Percentiles rank a stretch among this genome's conserved stretches.
Evolutionary conservation across 345 rosid genomes (phyloP).

Genomic region (Populus simonii): DNA sequence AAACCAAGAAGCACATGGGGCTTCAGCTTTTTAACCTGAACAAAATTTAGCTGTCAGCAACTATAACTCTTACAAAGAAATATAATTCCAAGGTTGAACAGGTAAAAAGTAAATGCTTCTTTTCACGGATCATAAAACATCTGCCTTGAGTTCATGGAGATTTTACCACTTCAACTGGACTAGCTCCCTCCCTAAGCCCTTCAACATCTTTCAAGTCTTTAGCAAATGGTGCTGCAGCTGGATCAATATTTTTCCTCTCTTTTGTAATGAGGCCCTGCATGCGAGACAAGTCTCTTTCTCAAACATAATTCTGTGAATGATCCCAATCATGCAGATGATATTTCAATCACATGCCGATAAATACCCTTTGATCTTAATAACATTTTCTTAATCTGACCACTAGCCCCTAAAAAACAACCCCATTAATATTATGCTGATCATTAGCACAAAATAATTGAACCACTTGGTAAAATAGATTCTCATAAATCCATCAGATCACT

Average conservation of each 20-base stretch:
- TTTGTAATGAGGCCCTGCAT: constrained; percentile 89
- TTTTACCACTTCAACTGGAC: constrained; percentile 83
- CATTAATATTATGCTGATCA: neutral
- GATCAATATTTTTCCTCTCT: constrained; percentile 82
- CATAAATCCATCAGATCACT: neutral
- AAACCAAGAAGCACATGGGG: constrained; percentile 98
- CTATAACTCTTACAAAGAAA: constrained; percentile 6
- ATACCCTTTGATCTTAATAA: neutral
- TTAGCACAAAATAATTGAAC: neutral
- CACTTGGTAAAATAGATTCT: neutral
- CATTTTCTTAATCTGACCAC: neutral
- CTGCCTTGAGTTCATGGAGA: constrained; percentile 15
- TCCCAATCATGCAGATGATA: neutral
- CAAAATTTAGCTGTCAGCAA: constrained; percentile 17
- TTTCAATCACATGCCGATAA: neutral
- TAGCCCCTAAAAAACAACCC: neutral
- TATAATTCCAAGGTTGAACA: neutral
- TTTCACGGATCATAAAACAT: constrained; percentile 3
- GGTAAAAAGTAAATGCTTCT: neutral
- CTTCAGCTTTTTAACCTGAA: constrained; percentile 79
- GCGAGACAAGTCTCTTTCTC: constrained; percentile 3
- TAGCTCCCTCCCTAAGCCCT: constrained; percentile 81
- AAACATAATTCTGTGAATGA: neutral
- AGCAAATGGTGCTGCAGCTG: constrained; percentile 83
- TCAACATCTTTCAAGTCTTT: constrained; percentile 57